Conservation (phyloP, 148 eudicot genomes). For the Selenicereus undatus region DNA sequence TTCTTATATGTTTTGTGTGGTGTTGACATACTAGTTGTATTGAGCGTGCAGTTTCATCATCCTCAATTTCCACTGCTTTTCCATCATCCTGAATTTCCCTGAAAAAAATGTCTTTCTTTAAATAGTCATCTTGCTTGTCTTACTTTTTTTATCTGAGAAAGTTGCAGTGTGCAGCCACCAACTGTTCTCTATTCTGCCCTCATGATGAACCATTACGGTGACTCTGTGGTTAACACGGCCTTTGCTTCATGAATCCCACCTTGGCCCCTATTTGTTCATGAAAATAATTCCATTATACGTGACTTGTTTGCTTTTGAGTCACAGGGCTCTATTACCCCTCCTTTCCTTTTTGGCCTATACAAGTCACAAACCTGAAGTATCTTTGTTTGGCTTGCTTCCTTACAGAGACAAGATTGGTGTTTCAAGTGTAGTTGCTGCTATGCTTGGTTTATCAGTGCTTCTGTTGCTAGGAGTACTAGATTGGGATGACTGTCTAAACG, state of each 20-base stretch:
- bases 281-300: not conserved
- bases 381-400: not conserved
- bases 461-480: slow-evolving; percentile 73
- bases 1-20: not conserved
- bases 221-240: not conserved
- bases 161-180: not conserved
- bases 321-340: not conserved
- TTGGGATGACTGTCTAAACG: slow-evolving; percentile 91
- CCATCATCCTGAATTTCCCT: not conserved
- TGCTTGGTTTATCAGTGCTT: slow-evolving; percentile 88
- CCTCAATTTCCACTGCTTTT: not conserved
- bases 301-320: not conserved
- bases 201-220: not conserved
- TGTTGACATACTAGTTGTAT: not conserved
- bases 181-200: not conserved
- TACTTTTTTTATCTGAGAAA: not conserved
- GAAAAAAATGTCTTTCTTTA: not conserved
- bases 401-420: slow-evolving; percentile 74
- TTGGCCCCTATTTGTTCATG: not conserved
- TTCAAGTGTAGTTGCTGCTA: slow-evolving; percentile 96
- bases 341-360: not conserved
- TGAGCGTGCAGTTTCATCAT: not conserved
- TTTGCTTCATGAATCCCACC: no score
- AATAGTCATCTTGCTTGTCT: not conserved
- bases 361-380: not conserved